A percentile compares a stretch with the other conserved stretches of the same genome.
Conservation (phyloP, 2,329 filamentous ascomycete species). For the Sclerotinia borealis region DNA sequence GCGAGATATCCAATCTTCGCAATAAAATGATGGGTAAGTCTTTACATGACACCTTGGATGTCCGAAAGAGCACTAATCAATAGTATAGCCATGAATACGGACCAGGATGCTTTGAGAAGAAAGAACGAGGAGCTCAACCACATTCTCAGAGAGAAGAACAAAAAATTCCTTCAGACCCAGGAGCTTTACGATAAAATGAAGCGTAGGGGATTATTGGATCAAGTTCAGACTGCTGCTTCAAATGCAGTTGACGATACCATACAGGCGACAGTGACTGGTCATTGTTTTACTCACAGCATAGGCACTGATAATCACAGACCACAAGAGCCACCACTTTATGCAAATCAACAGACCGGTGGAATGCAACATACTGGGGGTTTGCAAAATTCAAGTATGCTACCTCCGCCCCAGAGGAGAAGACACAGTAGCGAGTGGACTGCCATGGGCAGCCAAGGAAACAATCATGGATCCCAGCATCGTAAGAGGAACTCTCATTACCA, state of each 20-base stretch:
- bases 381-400: conserved; percentile 9
- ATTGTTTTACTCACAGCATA: conserved; percentile 24
- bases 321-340: conserved; percentile 17
- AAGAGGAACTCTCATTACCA: neutral
- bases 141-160: conserved; percentile 63
- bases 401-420: conserved; percentile 8
- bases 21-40: conserved; percentile 56
- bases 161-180: conserved; percentile 62
- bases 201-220: conserved; percentile 46
- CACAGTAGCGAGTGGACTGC: conserved; percentile 21
- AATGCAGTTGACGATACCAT: conserved; percentile 42
- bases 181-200: conserved; percentile 58
- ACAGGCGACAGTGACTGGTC: conserved; percentile 28
- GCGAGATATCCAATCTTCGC: conserved; percentile 61
- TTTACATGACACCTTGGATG: neutral
- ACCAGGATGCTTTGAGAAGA: conserved; percentile 57
- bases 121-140: conserved; percentile 68
- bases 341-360: conserved; percentile 12
- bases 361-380: conserved; percentile 8
- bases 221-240: conserved; percentile 49
- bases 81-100: conserved; percentile 46
- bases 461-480: conserved; percentile 14
- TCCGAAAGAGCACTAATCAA: conserved; percentile 11
- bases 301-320: conserved; percentile 17
- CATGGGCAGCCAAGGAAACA: conserved; percentile 22